Conservation (phyloP, 202 grass and related monocot species). For the Schoenoplectus triqueter region DNA sequence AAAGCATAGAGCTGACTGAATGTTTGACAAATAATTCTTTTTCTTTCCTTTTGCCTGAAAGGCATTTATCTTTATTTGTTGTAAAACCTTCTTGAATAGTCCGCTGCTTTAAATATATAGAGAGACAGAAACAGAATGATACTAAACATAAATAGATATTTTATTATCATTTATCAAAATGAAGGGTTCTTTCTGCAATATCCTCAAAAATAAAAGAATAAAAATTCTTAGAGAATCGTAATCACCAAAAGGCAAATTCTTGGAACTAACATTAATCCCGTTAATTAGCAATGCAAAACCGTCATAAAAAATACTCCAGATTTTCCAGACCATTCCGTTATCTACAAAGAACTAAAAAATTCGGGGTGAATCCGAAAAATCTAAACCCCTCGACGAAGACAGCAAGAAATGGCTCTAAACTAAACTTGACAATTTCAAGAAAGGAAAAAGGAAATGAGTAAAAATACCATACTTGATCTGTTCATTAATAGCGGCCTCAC, state of each 20-base stretch:
- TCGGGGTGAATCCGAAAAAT: too few species aligned
- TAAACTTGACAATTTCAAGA: not conserved
- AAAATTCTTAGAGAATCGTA: not conserved
- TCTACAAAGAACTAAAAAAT: not conserved
- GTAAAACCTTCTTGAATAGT: not conserved
- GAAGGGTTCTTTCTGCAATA: not conserved
- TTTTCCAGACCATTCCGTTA: too few species aligned
- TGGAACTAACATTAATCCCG: not conserved
- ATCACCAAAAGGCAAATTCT: too few species aligned
- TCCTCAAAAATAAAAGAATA: not conserved
- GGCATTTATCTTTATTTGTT: too few species aligned
- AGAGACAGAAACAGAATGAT: not conserved
- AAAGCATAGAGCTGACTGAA: too few species aligned
- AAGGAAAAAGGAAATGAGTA: not conserved
- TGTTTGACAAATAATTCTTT: too few species aligned
- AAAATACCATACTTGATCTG: constrained; percentile 77
- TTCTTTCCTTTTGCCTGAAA: too few species aligned
- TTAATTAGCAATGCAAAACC: not conserved
- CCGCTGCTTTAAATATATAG: not conserved
- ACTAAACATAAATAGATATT: not conserved
- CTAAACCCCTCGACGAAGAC: not conserved
- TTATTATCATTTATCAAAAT: not conserved
- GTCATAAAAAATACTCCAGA: not conserved
- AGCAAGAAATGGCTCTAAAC: not conserved
- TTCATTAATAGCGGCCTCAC: constrained; percentile 81